These are phyloP conservation scores for Yarrowia osloensis DNA, from an alignment of 805 yeast species.

Conservation along the genomic window DNA sequence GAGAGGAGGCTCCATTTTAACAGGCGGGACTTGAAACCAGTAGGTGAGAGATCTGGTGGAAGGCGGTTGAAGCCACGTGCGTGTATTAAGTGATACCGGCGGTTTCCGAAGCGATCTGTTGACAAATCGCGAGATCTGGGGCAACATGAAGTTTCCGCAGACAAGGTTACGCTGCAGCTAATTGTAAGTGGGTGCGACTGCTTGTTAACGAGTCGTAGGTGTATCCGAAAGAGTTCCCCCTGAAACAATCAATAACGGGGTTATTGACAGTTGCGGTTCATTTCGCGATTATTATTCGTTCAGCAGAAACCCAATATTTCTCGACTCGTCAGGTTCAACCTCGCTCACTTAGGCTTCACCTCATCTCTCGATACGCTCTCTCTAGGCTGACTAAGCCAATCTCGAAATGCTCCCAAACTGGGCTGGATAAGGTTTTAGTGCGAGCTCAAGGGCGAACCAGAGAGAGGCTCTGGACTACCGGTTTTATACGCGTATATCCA, in stretches of 20 bases:
- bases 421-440: constrained; percentile 21
- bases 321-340: not conserved
- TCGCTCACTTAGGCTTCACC: too few species aligned
- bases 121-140: not conserved
- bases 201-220: too few species aligned
- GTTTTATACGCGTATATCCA: not conserved
- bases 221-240: too few species aligned
- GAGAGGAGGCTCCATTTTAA: constrained; percentile 23
- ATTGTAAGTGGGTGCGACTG: too few species aligned
- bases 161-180: not conserved
- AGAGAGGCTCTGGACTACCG: not conserved
- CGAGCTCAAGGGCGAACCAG: not conserved
- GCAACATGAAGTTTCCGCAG: constrained; percentile 8
- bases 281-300: too few species aligned
- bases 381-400: not conserved
- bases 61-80: too few species aligned
- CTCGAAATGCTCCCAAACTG: not conserved
- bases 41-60: not conserved
- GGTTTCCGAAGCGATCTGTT: not conserved
- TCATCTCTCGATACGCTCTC: too few species aligned
- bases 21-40: not conserved
- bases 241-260: too few species aligned
- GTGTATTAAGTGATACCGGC: not conserved
- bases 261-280: too few species aligned
- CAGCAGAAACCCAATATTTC: not conserved